phyloP scores from a whole-genome alignment of 75 land plant species.

The Pinus taeda region DNA sequence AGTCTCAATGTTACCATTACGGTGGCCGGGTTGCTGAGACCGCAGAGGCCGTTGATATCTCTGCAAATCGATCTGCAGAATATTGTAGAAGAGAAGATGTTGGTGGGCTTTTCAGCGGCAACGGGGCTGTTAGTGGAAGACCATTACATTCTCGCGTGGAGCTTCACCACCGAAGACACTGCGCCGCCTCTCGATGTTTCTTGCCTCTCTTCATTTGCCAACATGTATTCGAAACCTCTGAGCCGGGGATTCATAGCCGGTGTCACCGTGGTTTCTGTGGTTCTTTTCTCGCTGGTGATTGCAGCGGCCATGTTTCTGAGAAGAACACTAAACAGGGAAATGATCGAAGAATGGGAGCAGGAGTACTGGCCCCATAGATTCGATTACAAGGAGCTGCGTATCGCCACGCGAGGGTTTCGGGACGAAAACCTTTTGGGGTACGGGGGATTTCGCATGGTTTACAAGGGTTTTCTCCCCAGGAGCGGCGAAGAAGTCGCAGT shows the following conservation, averaged over 20 bases:
- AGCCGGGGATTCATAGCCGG: not conserved
- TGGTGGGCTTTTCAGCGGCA: slow-evolving; percentile 33
- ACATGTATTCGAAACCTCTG: not conserved
- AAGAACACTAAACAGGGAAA: slow-evolving; percentile 17
- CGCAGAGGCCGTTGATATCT: slow-evolving; percentile 29
- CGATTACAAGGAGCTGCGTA: slow-evolving; percentile 32
- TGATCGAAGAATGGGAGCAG: slow-evolving; percentile 36
- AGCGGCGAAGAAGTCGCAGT: slow-evolving; percentile 41
- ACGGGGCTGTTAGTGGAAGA: too few species aligned
- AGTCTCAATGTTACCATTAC: slow-evolving; percentile 9
- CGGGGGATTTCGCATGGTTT: slow-evolving; percentile 63
- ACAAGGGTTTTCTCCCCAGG: slow-evolving; percentile 30
- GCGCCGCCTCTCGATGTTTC: slow-evolving; percentile 21
- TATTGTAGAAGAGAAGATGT: slow-evolving; percentile 17
- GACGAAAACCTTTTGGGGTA: slow-evolving; percentile 27
- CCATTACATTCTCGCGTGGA: too few species aligned
- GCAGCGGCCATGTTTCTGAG: not conserved
- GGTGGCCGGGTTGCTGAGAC: not conserved
- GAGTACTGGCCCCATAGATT: slow-evolving; percentile 34
- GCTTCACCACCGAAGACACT: slow-evolving; percentile 17
- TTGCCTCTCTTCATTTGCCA: slow-evolving; percentile 24
- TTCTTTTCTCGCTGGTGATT: not conserved
- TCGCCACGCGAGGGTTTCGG: slow-evolving; percentile 39
- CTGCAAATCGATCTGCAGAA: slow-evolving; percentile 5
- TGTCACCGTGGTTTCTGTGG: not conserved